Evolutionary conservation across 1,284 basidiomycete genomes (phyloP).

Genomic region (Limonomyces culmigenus): DNA sequence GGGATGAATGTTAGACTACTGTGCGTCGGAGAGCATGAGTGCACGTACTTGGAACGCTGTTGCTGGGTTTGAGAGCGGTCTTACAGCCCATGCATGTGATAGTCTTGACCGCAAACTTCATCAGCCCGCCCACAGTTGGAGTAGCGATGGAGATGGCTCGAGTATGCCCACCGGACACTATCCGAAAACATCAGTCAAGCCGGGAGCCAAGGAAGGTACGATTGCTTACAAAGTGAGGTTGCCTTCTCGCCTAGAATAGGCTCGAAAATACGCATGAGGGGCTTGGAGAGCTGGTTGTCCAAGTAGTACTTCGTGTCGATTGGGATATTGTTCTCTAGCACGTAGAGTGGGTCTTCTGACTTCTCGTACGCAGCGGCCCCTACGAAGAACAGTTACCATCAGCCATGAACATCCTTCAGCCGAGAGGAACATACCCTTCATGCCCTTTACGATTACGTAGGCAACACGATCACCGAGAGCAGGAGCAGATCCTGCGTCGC

Average conservation of each 20-base stretch:
- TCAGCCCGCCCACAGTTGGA: slow-evolving; percentile 83
- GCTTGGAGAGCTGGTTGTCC: slow-evolving; percentile 92
- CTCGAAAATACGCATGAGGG: slow-evolving; percentile 91
- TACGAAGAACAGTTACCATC: slow-evolving; percentile 11
- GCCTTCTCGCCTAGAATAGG: slow-evolving; percentile 92
- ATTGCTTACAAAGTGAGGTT: slow-evolving; percentile 52
- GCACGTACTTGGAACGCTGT: slow-evolving; percentile 49
- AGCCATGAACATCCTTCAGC: neutral
- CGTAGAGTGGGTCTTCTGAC: slow-evolving; percentile 90
- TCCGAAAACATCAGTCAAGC: slow-evolving; percentile 4
- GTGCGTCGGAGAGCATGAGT: neutral
- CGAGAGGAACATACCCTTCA: slow-evolving; percentile 45
- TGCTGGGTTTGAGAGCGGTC: slow-evolving; percentile 60
- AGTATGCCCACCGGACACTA: slow-evolving; percentile 89
- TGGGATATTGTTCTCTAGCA: slow-evolving; percentile 90
- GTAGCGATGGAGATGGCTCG: slow-evolving; percentile 88
- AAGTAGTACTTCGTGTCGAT: slow-evolving; percentile 96
- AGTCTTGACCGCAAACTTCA: slow-evolving; percentile 94
- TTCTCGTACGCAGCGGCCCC: slow-evolving; percentile 97
- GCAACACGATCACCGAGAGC: slow-evolving; percentile 90
- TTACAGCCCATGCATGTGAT: slow-evolving; percentile 89
- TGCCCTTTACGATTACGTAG: slow-evolving; percentile 92
- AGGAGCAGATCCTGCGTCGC: slow-evolving; percentile 89
- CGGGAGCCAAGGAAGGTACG: neutral
- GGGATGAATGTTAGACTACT: slow-evolving; percentile 5